Base-by-base conservation (phyloP, 2,329 filamentous ascomycete species). In the Torrubiellomyces zombiae region DNA sequence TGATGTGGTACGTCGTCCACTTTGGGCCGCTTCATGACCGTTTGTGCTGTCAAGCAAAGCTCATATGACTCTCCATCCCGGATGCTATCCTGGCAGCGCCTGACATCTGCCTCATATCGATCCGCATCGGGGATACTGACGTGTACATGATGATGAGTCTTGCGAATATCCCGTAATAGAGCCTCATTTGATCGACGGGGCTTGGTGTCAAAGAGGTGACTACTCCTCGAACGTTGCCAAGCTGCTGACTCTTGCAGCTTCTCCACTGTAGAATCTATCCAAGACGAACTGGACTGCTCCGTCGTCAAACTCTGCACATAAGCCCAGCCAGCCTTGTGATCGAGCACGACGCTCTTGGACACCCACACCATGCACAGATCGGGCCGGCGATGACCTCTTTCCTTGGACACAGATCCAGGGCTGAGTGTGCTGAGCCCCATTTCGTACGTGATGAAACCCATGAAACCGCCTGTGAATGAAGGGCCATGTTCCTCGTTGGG, bases 391-490 rank as follows among this genome's bases (percentile, higher is more conserved):
- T 61, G 51, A 3, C 42, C 41, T 8, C 47, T 35, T 4, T 38
- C 25, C 2, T 30, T 32, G 0, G 43, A 28, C 0, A 50, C 36
- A 14, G 42, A 32, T 0, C 39, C 42, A 5, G 43, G 38, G 19
- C 44, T 48, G 5, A 53, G 32, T 0, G 44, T 44, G 15, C 45
- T 38, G 1, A 91, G 54, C 0, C 81, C 80, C 43, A 83, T 69
- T 46, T 93, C 83, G 32, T 93, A 92, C 0, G 79, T 82, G 25
- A 82, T 64, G 39, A 76, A 91, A 0, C 83, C 83, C 51, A 92
- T 69, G 30, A 92, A 73, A 0, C 83, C 83, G 25, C 81, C 83
- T 49, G 79, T 70, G 43, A 92, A 93, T 0, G 78, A 66, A 1
- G 40, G 36, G 4, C 38, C 35, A 4, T 38, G 28, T 7, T 23